phyloP scores from a whole-genome alignment of 345 rosid genomes.

The Sapria himalayana region DNA sequence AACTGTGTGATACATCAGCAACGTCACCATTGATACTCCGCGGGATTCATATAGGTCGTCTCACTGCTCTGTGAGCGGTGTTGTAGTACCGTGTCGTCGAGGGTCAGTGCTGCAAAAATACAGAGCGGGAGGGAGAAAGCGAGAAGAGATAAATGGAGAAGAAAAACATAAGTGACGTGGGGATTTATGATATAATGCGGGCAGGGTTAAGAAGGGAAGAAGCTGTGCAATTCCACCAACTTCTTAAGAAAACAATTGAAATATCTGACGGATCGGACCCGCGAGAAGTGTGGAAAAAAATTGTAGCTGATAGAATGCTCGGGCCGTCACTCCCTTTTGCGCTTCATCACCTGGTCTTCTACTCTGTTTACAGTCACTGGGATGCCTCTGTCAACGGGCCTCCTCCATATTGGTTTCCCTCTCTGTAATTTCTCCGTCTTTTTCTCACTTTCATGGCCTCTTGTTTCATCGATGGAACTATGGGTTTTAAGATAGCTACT shows the following conservation, averaged over 20 bases:
- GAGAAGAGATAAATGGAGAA: slow-evolving; percentile 12
- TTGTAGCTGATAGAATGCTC: slow-evolving; percentile 24
- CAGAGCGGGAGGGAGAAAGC: slow-evolving; percentile 9
- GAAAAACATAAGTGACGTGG: slow-evolving; percentile 18
- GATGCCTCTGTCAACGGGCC: slow-evolving; percentile 43
- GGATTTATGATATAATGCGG: slow-evolving; percentile 24
- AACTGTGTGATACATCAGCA: no score
- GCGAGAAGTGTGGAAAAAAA: slow-evolving; percentile 37
- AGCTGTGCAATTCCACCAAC: slow-evolving; percentile 18
- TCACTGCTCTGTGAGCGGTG: no score
- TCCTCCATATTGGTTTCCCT: slow-evolving; percentile 82
- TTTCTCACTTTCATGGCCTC: slow-evolving; percentile 2
- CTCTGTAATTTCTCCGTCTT: slow-evolving; percentile 22
- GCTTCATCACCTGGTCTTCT: slow-evolving; percentile 53
- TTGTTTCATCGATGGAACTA: no score
- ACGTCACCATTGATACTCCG: no score
- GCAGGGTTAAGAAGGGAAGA: slow-evolving; percentile 30
- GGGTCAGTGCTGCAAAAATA: no score
- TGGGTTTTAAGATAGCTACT: no score
- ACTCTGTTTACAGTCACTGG: slow-evolving; percentile 49
- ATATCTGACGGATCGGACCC: slow-evolving; percentile 15
- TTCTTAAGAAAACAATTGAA: slow-evolving; percentile 14
- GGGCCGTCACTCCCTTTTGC: slow-evolving; percentile 58
- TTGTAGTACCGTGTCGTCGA: no score
- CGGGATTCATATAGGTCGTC: no score